phyloP scores from a whole-genome alignment of 179 eudicot genomes.

The Nepenthes alata region DNA sequence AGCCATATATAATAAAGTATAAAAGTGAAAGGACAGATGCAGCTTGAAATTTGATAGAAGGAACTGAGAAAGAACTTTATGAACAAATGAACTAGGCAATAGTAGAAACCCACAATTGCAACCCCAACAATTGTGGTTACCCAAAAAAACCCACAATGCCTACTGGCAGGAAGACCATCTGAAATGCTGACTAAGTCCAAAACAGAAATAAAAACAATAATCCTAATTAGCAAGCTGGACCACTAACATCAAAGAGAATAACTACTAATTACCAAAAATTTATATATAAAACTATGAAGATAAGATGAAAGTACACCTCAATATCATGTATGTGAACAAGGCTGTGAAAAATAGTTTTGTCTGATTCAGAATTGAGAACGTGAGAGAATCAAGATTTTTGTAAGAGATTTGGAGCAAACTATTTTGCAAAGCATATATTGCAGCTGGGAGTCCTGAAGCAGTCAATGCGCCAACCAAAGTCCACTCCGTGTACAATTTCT shows the following conservation, averaged over 20 bases:
- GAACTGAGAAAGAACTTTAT: too few species aligned
- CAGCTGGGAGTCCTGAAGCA: conserved; percentile 91
- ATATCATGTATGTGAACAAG: conserved; percentile 61
- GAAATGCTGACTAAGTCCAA: background rate
- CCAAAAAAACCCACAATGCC: background rate
- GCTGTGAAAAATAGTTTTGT: conserved; percentile 86
- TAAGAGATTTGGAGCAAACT: conserved; percentile 92
- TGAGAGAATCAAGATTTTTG: conserved; percentile 85
- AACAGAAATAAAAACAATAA: too few species aligned
- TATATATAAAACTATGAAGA: background rate
- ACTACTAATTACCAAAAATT: background rate
- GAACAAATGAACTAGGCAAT: background rate
- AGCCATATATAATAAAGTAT: too few species aligned
- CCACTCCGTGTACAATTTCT: conserved; percentile 71
- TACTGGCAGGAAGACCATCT: background rate
- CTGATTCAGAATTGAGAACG: conserved; percentile 92
- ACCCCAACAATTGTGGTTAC: background rate
- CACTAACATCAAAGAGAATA: background rate
- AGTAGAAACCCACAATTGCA: background rate
- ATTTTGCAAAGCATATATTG: conserved; percentile 85
- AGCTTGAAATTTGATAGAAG: too few species aligned
- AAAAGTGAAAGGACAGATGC: too few species aligned
- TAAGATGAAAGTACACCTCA: conserved; percentile 41
- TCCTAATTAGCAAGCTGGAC: background rate
- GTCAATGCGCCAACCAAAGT: conserved; percentile 65